Evolutionary conservation across 129 eudicot genomes (phyloP).

Genomic region (Pseudognaphalium luteoalbum): DNA sequence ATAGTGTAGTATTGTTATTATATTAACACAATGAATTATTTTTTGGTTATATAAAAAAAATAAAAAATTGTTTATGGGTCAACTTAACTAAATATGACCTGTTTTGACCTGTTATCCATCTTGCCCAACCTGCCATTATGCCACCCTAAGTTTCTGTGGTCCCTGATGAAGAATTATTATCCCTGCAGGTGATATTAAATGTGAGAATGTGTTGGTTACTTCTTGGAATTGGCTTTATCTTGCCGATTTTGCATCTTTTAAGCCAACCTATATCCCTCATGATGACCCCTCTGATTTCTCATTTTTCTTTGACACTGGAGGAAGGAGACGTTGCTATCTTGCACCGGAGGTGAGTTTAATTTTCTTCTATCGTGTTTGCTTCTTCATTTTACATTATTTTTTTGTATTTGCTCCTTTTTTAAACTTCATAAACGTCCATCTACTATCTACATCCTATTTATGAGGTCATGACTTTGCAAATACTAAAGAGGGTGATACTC

Average conservation of each 20-base stretch:
- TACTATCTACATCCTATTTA: background rate
- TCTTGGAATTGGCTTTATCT: conserved; percentile 99
- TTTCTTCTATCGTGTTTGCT: background rate
- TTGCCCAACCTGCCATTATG: background rate
- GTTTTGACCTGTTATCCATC: background rate
- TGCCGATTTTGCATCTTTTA: conserved; percentile 96
- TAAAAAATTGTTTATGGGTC: background rate
- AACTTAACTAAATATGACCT: background rate
- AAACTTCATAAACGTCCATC: background rate
- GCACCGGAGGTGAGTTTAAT: conserved; percentile 84
- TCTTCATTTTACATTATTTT: conserved; percentile 8
- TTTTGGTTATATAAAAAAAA: background rate
- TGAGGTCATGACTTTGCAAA: conserved; percentile 6
- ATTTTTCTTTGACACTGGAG: conserved; percentile 95
- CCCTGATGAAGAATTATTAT: conserved; percentile 2
- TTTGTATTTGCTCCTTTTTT: background rate
- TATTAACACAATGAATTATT: background rate
- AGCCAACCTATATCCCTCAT: conserved; percentile 97
- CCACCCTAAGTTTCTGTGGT: background rate
- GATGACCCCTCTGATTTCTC: conserved; percentile 99
- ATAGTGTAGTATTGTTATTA: background rate
- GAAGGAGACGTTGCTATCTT: conserved; percentile 98
- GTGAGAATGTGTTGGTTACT: conserved; percentile 97
- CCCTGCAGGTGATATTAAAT: conserved; percentile 89
- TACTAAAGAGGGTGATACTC: background rate